Percentiles rank a stretch among this genome's conserved stretches.
Evolutionary conservation across 2,329 filamentous ascomycete genomes (phyloP).

Genomic region (Botryotinia convoluta): DNA sequence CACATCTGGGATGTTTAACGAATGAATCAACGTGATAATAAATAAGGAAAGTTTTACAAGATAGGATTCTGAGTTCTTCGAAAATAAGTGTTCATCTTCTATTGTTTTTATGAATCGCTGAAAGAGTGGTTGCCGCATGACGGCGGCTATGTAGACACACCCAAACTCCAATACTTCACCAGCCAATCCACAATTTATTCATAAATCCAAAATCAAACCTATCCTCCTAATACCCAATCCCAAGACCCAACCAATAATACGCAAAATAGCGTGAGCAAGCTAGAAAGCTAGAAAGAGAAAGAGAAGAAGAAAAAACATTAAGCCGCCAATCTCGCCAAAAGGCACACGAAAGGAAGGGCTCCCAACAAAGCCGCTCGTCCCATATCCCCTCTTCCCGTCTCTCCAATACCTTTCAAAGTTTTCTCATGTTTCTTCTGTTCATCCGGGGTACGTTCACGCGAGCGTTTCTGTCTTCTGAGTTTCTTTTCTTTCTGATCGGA

Average conservation of each 20-base stretch:
- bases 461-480: neutral
- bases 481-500: neutral
- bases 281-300: neutral
- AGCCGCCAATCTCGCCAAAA: slow-evolving; percentile 14
- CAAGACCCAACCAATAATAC: neutral
- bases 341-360: slow-evolving; percentile 2
- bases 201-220: neutral
- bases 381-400: slow-evolving; percentile 12
- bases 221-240: neutral
- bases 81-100: neutral
- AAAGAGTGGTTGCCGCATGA: neutral
- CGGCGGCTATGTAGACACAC: neutral
- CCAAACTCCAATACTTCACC: neutral
- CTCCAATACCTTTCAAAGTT: neutral
- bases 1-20: neutral
- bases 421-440: slow-evolving; percentile 14
- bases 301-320: neutral
- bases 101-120: neutral
- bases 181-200: neutral
- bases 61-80: neutral
- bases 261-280: neutral
- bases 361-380: slow-evolving; percentile 7
- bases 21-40: neutral
- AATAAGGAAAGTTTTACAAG: neutral
- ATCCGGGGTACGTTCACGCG: neutral